Conservation (phyloP, 441 rosid species). For the Pelargonium fulgidum region DNA sequence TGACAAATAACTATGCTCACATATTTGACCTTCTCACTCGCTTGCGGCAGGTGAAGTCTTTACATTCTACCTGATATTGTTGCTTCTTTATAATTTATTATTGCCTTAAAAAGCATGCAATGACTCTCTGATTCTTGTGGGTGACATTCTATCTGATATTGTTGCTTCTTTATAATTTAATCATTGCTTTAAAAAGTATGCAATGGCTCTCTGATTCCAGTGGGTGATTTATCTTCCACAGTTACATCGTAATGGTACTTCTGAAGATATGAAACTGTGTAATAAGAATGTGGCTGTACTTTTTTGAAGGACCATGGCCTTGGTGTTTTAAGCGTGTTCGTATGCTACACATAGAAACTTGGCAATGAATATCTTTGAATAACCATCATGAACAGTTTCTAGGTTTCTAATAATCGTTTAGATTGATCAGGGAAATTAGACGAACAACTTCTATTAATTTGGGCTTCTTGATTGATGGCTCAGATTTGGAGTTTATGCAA, state of each 20-base stretch:
- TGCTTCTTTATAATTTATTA: too few species aligned
- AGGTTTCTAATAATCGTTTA: not conserved
- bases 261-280: not conserved
- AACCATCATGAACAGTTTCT: not conserved
- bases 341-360: not conserved
- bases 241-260: not conserved
- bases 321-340: not conserved
- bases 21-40: constrained; percentile 94
- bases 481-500: not conserved
- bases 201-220: not conserved
- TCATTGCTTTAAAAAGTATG: not conserved
- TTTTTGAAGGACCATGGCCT: not conserved
- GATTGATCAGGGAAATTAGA: not conserved
- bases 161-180: too few species aligned
- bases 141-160: too few species aligned
- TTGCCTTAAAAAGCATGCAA: too few species aligned
- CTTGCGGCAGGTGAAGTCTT: constrained; percentile 66
- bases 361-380: not conserved
- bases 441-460: not conserved
- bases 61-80: not conserved
- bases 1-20: constrained; percentile 87
- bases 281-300: not conserved
- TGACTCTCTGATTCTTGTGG: too few species aligned
- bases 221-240: not conserved
- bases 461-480: not conserved